These are phyloP conservation scores for Abrus precatorius DNA, from an alignment of 306 rosid species.

Conservation along the genomic window DNA sequence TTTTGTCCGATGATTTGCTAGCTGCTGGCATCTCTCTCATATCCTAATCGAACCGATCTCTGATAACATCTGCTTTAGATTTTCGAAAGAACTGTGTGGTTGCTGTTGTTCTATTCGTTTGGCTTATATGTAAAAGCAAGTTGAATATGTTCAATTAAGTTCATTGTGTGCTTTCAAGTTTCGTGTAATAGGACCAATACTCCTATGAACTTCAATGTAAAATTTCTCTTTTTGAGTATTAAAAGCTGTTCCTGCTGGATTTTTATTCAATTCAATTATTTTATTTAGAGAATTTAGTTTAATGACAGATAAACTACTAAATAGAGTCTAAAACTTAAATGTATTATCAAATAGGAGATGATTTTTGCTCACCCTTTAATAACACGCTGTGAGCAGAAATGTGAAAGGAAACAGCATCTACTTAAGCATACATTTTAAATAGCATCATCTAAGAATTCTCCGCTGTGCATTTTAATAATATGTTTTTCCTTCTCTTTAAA, in stretches of 20 bases:
- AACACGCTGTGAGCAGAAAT: not conserved
- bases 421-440: not conserved
- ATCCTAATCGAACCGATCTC: conserved; percentile 46
- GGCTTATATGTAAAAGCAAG: conserved; percentile 27
- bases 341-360: not conserved
- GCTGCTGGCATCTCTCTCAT: conserved; percentile 69
- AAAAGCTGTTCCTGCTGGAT: conserved; percentile 11
- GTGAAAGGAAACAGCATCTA: not conserved
- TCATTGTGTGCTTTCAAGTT: conserved; percentile 7
- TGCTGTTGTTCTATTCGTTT: conserved; percentile 28
- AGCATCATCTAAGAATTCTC: not conserved
- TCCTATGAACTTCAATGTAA: conserved; percentile 15
- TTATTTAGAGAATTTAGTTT: conserved; percentile 11
- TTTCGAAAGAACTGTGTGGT: conserved; percentile 15
- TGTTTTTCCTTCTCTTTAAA: not conserved
- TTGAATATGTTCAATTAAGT: conserved; percentile 14
- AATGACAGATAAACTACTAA: not conserved
- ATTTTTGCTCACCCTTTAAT: not conserved
- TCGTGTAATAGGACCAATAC: conserved; percentile 43
- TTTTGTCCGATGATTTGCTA: conserved; percentile 61
- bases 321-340: not conserved
- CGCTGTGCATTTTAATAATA: not conserved
- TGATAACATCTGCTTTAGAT: conserved; percentile 1
- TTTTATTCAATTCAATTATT: not conserved
- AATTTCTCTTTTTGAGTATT: conserved; percentile 25